Conservation (phyloP, 495 filamentous ascomycete species). For the Daldinia bambusicola region DNA sequence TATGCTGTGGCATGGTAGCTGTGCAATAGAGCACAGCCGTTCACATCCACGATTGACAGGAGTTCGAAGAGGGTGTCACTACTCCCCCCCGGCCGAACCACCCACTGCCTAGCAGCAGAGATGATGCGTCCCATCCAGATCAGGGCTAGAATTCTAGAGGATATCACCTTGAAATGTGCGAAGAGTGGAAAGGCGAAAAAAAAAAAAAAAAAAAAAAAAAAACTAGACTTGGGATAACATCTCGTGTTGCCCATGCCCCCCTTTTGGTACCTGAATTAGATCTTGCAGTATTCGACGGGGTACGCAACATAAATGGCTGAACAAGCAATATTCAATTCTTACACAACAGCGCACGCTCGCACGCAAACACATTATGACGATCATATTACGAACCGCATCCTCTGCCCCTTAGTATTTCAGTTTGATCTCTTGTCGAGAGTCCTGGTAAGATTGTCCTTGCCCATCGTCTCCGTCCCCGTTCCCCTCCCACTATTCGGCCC, state of each 20-base stretch:
- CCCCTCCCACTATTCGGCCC: neutral
- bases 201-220: no score
- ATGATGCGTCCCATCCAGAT: conserved; percentile 4
- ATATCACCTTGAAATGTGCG: conserved; percentile 15
- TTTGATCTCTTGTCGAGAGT: neutral
- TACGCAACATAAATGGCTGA: neutral
- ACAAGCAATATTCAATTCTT: neutral
- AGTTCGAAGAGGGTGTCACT: conserved; percentile 20
- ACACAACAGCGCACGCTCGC: conserved; percentile 22
- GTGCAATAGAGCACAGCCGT: conserved; percentile 22
- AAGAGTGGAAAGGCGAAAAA: conserved; percentile 14
- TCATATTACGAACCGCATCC: conserved; percentile 8
- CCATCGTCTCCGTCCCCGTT: neutral
- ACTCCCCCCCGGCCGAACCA: conserved; percentile 19
- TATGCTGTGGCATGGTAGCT: conserved; percentile 30
- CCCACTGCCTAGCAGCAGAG: conserved; percentile 12
- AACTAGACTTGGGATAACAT: neutral
- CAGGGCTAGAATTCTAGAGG: conserved; percentile 25
- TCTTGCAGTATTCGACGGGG: conserved; percentile 2
- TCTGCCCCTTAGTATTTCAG: neutral
- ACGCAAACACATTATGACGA: conserved; percentile 14
- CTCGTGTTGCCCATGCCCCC: neutral
- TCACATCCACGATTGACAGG: conserved; percentile 17
- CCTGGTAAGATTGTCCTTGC: neutral
- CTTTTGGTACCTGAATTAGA: neutral